A percentile compares a stretch with the other conserved stretches of the same genome.
Evolutionary conservation across 2,329 filamentous ascomycete genomes (phyloP).

Genomic region (Fusarium guadeloupense): DNA sequence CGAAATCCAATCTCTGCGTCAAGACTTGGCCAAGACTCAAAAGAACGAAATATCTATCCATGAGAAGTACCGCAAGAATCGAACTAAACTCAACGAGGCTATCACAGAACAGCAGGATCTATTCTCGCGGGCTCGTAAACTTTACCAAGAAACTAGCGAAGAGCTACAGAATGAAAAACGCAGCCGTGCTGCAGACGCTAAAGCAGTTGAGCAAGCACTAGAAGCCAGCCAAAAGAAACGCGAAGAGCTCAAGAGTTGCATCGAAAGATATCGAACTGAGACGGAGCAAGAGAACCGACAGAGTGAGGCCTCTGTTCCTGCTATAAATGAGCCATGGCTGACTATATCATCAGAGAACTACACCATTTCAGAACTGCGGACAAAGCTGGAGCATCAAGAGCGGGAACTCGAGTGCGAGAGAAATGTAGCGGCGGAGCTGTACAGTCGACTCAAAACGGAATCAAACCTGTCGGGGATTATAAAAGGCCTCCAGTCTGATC

Average conservation of each 20-base stretch:
- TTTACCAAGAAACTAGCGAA: slow-evolving; percentile 47
- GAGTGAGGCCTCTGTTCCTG: slow-evolving; percentile 32
- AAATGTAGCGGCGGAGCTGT: slow-evolving; percentile 11
- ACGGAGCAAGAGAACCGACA: slow-evolving; percentile 33
- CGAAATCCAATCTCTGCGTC: slow-evolving; percentile 44
- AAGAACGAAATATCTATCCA: slow-evolving; percentile 34
- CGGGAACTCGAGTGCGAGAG: slow-evolving; percentile 16
- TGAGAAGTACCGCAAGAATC: slow-evolving; percentile 50
- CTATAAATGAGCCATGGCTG: background rate
- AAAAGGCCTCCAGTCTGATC: slow-evolving; percentile 22
- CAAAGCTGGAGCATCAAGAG: slow-evolving; percentile 34
- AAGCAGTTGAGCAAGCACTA: slow-evolving; percentile 42
- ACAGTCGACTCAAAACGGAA: slow-evolving; percentile 24
- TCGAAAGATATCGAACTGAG: slow-evolving; percentile 42
- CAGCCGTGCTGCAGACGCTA: slow-evolving; percentile 32
- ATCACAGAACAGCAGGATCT: slow-evolving; percentile 58
- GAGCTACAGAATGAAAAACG: slow-evolving; percentile 48
- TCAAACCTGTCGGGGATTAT: slow-evolving; percentile 14
- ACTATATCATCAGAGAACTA: slow-evolving; percentile 36
- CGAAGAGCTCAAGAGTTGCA: slow-evolving; percentile 45
- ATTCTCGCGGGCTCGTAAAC: slow-evolving; percentile 47
- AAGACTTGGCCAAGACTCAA: slow-evolving; percentile 40
- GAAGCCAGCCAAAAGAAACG: slow-evolving; percentile 45
- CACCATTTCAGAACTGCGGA: slow-evolving; percentile 37
- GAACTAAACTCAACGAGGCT: slow-evolving; percentile 55